Base-by-base conservation (phyloP, 2,329 filamentous ascomycete genomes). In the Sporothrix schenckii region DNA sequence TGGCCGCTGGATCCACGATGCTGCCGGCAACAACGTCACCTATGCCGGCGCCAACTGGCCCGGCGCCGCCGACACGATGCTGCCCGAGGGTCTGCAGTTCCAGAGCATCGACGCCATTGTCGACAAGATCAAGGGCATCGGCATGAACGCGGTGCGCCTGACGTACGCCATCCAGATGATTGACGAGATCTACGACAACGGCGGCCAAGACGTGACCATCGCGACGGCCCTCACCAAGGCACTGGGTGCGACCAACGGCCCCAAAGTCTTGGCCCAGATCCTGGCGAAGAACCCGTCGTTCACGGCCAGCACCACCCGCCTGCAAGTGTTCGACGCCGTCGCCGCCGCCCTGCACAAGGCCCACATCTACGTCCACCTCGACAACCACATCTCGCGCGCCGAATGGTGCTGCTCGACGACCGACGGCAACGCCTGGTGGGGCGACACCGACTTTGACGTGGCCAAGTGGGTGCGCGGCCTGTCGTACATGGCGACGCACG, bases 111-210 rank as follows among this genome's bases (percentile, higher is more conserved):
- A 81, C 50, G 79, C 77, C 9, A 85, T 90, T 49, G 83, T 89
- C 0, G 77, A 82, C 3, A 84, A 84, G 77, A 82, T 89, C 74
- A 88, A 87, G 75, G 83, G 83, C 71, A 75, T 89, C 0, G 87
- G 87, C 19, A 86, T 90, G 81, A 90, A 90, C 74, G 84, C 86
- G 1, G 84, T 90, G 34, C 86, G 88, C 1, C 78, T 90, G 54
- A 89, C 87, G 0, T 91, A 85, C 69, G 87, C 88, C 3, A 90
- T 86, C 70, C 83, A 90, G 75, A 86, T 90, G 85, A 80, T 90
- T 67, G 88, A 90, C 73, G 81, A 87, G 75, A 86, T 86, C 72
- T 83, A 84, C 56, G 80, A 77, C 69, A 84, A 84, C 69, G 79
- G 79, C n/a, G 83, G 81, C 10, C 71, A 78, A 30, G 85, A 87